These are phyloP conservation scores for Cutaneotrichosporon cyanovorans DNA, from an alignment of 1,284 basidiomycete species.

Conservation along the genomic window DNA sequence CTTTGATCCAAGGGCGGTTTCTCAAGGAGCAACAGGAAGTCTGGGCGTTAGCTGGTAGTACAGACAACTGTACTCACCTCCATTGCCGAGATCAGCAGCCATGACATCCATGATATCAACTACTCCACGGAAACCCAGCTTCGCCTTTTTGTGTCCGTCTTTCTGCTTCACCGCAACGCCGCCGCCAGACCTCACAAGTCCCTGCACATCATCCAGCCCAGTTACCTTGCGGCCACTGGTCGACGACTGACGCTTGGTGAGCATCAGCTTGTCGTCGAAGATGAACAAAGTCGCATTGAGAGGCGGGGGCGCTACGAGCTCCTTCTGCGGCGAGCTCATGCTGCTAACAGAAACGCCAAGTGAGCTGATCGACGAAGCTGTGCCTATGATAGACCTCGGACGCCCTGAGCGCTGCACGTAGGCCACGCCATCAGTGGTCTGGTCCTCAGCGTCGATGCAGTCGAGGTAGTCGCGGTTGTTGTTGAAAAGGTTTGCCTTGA, in stretches of 20 bases:
- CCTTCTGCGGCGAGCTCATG: constrained; percentile 6
- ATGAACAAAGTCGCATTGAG: constrained; percentile 86
- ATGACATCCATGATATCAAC: constrained; percentile 77
- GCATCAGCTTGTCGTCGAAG: constrained; percentile 89
- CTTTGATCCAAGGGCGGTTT: constrained; percentile 68
- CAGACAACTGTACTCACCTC: constrained; percentile 53
- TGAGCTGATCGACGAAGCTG: constrained; percentile 46
- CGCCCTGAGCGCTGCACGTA: constrained; percentile 8
- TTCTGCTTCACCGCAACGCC: constrained; percentile 42
- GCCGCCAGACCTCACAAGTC: constrained; percentile 55
- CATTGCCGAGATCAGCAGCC: constrained; percentile 72
- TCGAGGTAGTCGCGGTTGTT: constrained; percentile 82
- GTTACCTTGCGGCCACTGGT: constrained; percentile 66
- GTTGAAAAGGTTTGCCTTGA: constrained; percentile 66
- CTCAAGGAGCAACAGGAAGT: constrained; percentile 77
- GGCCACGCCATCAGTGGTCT: constrained; percentile 50
- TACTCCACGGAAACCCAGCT: constrained; percentile 77
- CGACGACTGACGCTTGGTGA: constrained; percentile 77
- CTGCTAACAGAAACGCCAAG: constrained; percentile 49
- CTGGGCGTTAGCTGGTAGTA: constrained; percentile 45
- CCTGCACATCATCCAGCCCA: constrained; percentile 78
- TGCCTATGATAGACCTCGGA: constrained; percentile 22
- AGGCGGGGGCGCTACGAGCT: constrained; percentile 8
- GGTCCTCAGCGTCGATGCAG: constrained; percentile 88
- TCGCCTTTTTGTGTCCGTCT: constrained; percentile 56